Evolutionary conservation across 2,329 filamentous ascomycete species (phyloP).

Genomic region (Teratosphaeria zuluensis): DNA sequence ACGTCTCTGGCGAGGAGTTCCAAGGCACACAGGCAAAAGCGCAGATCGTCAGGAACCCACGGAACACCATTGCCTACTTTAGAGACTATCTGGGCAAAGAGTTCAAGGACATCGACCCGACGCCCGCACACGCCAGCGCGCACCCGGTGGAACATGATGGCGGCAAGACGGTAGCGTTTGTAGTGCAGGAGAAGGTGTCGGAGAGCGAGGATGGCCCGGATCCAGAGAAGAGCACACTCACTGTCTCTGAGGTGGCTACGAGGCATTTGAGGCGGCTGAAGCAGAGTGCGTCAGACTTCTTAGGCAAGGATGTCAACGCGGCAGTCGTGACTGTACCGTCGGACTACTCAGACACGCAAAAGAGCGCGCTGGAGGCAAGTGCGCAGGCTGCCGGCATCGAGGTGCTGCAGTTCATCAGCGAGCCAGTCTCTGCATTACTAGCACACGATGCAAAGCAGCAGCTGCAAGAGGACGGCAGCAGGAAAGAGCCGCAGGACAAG

Average conservation of each 20-base stretch:
- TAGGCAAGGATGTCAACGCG: slow-evolving; percentile 88
- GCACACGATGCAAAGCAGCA: slow-evolving; percentile 66
- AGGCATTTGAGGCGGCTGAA: slow-evolving; percentile 76
- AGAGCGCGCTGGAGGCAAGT: slow-evolving; percentile 65
- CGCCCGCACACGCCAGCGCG: slow-evolving; percentile 84
- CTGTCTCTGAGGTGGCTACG: slow-evolving; percentile 71
- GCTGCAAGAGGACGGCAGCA: slow-evolving; percentile 3
- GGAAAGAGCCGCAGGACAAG: slow-evolving; percentile 64
- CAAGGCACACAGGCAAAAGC: slow-evolving; percentile 91
- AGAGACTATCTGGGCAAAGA: slow-evolving; percentile 88
- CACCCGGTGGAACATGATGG: slow-evolving; percentile 70
- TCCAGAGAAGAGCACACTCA: slow-evolving; percentile 51
- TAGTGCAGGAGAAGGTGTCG: slow-evolving; percentile 57
- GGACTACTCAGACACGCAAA: slow-evolving; percentile 83
- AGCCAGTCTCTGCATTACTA: slow-evolving; percentile 79
- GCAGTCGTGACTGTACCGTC: slow-evolving; percentile 90
- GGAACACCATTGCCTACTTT: slow-evolving; percentile 93
- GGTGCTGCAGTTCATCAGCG: slow-evolving; percentile 83
- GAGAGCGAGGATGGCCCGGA: slow-evolving; percentile 45
- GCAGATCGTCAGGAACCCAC: slow-evolving; percentile 83
- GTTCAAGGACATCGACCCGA: slow-evolving; percentile 94
- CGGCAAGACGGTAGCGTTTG: slow-evolving; percentile 59
- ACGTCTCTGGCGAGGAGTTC: slow-evolving; percentile 93
- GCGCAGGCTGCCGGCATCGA: slow-evolving; percentile 75
- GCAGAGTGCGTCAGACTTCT: slow-evolving; percentile 77